A percentile compares a stretch with the other conserved stretches of the same genome.
Conservation (phyloP, 805 yeast genomes). For the Metschnikowia shivogae region DNA sequence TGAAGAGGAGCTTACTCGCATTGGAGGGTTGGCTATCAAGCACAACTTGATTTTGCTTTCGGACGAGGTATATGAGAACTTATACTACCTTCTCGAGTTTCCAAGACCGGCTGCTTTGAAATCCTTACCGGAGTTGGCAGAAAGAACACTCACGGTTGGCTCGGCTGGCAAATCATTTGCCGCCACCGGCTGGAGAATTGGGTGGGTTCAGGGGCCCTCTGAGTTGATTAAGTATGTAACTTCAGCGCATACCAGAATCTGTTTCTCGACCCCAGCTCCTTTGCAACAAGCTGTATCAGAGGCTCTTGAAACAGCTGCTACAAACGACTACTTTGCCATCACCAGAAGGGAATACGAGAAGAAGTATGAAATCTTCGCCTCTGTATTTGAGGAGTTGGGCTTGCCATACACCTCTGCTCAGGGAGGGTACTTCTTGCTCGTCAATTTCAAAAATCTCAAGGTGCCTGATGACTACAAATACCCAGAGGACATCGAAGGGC, state of each 20-base stretch:
- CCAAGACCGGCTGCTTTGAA: constrained; percentile 80
- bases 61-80: constrained; percentile 94
- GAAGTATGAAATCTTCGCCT: constrained; percentile 70
- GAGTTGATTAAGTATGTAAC: constrained; percentile 76
- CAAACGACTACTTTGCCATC: constrained; percentile 60
- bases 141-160: constrained; percentile 84
- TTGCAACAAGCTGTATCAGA: constrained; percentile 87
- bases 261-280: constrained; percentile 88
- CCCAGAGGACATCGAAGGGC: constrained; percentile 63
- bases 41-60: constrained; percentile 79
- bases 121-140: constrained; percentile 62
- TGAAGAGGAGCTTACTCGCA: constrained; percentile 62
- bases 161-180: constrained; percentile 98
- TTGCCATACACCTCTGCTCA: constrained; percentile 88
- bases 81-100: constrained; percentile 65
- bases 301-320: constrained; percentile 61
- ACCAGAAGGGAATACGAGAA: constrained; percentile 64
- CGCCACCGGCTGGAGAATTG: constrained; percentile 99
- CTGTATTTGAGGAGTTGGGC: constrained; percentile 79
- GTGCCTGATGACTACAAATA: constrained; percentile 68
- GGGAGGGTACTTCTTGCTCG: constrained; percentile 91
- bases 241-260: constrained; percentile 90
- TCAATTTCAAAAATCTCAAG: constrained; percentile 77
- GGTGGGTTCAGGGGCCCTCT: constrained; percentile 90
- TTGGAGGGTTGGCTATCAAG: constrained; percentile 82